Conservation (phyloP, 768 basidiomycete species). For the Gelatoporia subvermispora region DNA sequence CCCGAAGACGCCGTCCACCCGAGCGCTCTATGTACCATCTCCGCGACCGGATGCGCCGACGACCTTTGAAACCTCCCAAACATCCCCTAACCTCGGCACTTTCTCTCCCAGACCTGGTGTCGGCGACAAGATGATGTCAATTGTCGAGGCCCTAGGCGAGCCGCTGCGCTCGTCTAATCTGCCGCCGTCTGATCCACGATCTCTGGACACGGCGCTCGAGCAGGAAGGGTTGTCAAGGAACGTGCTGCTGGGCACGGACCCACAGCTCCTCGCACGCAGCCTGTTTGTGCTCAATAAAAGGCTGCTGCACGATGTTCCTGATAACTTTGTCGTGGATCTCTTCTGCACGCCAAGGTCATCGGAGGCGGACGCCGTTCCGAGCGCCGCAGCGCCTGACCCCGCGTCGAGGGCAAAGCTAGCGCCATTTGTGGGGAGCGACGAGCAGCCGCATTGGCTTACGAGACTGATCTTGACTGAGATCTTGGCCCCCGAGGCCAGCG, state of each 20-base stretch:
- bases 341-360: conserved; percentile 2
- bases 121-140: conserved; percentile 21
- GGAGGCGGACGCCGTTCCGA: not conserved
- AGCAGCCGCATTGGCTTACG: conserved; percentile 78
- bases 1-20: conserved; percentile 44
- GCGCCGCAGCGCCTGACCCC: not conserved
- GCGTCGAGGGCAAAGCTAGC: conserved; percentile 5
- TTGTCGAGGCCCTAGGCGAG: conserved; percentile 20
- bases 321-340: conserved; percentile 44
- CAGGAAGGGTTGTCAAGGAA: conserved; percentile 67
- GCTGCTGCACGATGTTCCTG: conserved; percentile 41
- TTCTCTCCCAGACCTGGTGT: conserved; percentile 26
- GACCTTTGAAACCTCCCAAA: conserved; percentile 16
- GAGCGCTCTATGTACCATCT: conserved; percentile 48
- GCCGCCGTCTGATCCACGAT: not conserved
- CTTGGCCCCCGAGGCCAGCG: conserved; percentile 53
- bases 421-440: conserved; percentile 63
- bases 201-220: conserved; percentile 48
- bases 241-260: conserved; percentile 59
- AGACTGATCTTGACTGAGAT: conserved; percentile 67
- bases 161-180: conserved; percentile 6
- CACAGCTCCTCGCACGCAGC: conserved; percentile 56
- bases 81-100: conserved; percentile 22
- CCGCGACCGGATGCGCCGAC: conserved; percentile 20
- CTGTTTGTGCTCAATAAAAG: conserved; percentile 57